Conservation (phyloP, 352 stramenopile species). For the Phytophthora chlamydospora region DNA sequence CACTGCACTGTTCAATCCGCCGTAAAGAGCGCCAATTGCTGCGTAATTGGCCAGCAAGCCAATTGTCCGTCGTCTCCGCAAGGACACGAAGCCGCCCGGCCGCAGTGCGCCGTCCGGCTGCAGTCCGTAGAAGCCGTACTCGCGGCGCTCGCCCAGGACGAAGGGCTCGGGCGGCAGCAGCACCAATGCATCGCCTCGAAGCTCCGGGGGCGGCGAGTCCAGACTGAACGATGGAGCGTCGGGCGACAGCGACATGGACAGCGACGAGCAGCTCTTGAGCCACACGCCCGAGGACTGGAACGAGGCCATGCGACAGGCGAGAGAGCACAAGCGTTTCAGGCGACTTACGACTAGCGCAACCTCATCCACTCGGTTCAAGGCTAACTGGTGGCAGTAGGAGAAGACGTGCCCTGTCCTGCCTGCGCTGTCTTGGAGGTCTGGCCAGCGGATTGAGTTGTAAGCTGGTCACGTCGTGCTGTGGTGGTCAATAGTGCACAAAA, state of each 20-base stretch:
- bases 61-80: slow-evolving; percentile 51
- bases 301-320: slow-evolving; percentile 30
- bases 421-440: not conserved
- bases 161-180: slow-evolving; percentile 18
- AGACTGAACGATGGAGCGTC: slow-evolving; percentile 31
- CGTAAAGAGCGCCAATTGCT: slow-evolving; percentile 70
- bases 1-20: slow-evolving; percentile 61
- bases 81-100: slow-evolving; percentile 49
- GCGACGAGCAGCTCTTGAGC: slow-evolving; percentile 46
- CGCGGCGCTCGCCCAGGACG: slow-evolving; percentile 27
- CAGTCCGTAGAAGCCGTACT: slow-evolving; percentile 70
- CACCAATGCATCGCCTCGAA: slow-evolving; percentile 17
- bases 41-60: slow-evolving; percentile 79
- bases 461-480: no score
- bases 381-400: not conserved
- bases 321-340: slow-evolving; percentile 16
- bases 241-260: slow-evolving; percentile 33
- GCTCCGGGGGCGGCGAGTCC: slow-evolving; percentile 31
- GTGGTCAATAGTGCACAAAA: no score
- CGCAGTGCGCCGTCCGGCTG: slow-evolving; percentile 70
- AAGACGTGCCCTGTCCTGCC: not conserved
- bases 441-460: no score
- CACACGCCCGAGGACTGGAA: slow-evolving; percentile 31
- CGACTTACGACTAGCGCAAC: slow-evolving; percentile 29
- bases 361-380: slow-evolving; percentile 17